Base-by-base conservation (phyloP, 2,329 filamentous ascomycete genomes). In the Apiospora saccharicola region DNA sequence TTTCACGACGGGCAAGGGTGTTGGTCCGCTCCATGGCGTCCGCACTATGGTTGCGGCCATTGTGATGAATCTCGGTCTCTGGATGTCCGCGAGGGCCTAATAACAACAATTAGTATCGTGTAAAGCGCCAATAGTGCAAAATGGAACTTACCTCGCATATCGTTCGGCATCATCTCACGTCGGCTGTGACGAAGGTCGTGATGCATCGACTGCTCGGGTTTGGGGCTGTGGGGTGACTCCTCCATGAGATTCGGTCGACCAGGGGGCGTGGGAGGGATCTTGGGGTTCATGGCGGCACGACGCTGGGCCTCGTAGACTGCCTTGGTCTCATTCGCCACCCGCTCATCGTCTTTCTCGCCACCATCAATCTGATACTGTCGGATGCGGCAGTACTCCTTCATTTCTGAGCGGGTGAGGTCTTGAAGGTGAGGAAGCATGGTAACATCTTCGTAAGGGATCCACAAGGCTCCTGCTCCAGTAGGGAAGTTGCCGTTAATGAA, bases 331-430 rank as follows among this genome's bases (percentile, higher is more conserved):
- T 91, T 91, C 0, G 80, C 79, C 5, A 80, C 76, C 24, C 85
- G 84, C 2, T 90, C 84, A 0, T 85, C 84, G 0, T 83, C 78
- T 0, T 77, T 79, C 78, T 91, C 90, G 34, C 86, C 87, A 6
- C 82, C 80, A 67, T 91, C 89, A 0, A 90, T 80, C 75, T 91
- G 89, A 67, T 81, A 84, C 76, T 91, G 89, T 4, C 90, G 87
- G 51, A 92, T 85, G 24, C 90, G 88, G 69, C 88, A 88, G 74
- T 91, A 92, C 76, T 92, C 90, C 78, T 91, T 91, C 68, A 92
- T 83, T 74, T 92, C 89, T 1, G 84, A 82, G 13, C 90, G 82
- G 4, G 80, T 85, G 0, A 91, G 80, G 1, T 80, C 75, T n/a
- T 82, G 79, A 0, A 92, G 82, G 68, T 91, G 89, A 1, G 85